Evolutionary conservation across 108 stramenopile genomes (phyloP).

Genomic region (Ochromonas danica): DNA sequence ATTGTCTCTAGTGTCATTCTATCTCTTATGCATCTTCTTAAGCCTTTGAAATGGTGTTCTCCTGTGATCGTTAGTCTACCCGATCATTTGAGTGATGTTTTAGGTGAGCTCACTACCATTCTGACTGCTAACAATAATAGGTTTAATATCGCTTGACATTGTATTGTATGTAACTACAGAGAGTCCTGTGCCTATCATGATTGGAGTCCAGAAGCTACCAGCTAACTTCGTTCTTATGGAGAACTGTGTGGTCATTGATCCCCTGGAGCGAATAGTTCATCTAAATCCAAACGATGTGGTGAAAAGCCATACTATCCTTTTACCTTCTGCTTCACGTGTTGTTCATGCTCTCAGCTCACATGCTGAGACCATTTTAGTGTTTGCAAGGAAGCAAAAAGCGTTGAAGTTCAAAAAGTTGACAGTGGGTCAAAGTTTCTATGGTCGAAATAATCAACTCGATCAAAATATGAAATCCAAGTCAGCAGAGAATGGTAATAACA

Average conservation of each 20-base stretch:
- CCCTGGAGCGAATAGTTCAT: background rate
- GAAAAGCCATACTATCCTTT: constrained; percentile 7
- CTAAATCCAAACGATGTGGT: constrained; percentile 7
- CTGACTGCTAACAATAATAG: background rate
- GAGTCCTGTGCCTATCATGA: constrained; percentile 8
- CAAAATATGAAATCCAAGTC: too few relatives aligned
- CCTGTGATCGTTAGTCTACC: constrained; percentile 21
- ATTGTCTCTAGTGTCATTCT: constrained; percentile 4
- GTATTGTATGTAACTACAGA: background rate
- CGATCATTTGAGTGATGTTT: background rate
- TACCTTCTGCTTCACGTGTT: background rate
- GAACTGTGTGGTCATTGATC: background rate
- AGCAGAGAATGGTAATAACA: background rate
- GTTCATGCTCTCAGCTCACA: background rate
- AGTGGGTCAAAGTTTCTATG: too few relatives aligned
- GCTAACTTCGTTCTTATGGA: background rate
- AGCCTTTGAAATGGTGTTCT: constrained; percentile 26
- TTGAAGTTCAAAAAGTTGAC: background rate
- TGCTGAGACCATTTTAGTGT: background rate
- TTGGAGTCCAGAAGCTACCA: constrained; percentile 1
- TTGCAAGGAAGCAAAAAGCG: background rate
- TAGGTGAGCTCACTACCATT: background rate
- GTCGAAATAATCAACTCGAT: too few relatives aligned
- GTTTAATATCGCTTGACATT: background rate
- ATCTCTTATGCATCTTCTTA: background rate